Evolutionary conservation across 345 rosid species (phyloP), one percentile per base, ranked within the genome.

Genomic region (Aquilaria malaccensis): DNA sequence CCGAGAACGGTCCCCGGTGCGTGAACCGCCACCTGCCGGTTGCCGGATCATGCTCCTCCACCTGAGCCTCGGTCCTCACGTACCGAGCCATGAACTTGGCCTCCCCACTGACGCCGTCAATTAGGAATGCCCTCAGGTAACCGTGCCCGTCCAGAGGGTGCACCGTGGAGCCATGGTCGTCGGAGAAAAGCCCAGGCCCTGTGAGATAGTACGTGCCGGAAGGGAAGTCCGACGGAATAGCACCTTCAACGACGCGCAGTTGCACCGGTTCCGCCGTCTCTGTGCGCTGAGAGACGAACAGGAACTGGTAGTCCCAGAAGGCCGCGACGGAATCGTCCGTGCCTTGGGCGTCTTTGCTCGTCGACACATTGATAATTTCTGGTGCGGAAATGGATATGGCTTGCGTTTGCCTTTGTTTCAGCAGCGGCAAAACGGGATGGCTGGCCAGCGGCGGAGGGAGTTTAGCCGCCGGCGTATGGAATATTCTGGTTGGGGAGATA

Each of bases 91-190:
- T 82, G 83, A 80, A 89, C 70, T 69, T 78, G 22, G 79, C 87
- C 69, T 74, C 69, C 9, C 70, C 58, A 7, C 33, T 41, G 31
- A 48, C 67, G 9, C 88, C 89, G 55, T 80, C 77, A 7, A 89
- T 60, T 4, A 46, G 62, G 61, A 92, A 92, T 14, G 96, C 85
- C 61, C 96, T 80, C 29, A 92, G 81, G 63, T 92, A 92, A 2
- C 98, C 95, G 10, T 92, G 98, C 12, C 96, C 96, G 61, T 92
- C 98, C 7, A 92, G 59, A 2, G 98, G 98, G 66, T 89, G 98
- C 57, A 92, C 96, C 2, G 93, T 80, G 11, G 98, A 92, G 13
- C 98, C 98, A 7, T 92, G 81, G 60, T 92, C 98, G 45, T 92
- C 98, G 1, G 80, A 56, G 63, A 92, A 92, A 6, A 92, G 70